Base-by-base conservation (phyloP, 31 red algal species). In the Pterothamnion heteromorphum region DNA sequence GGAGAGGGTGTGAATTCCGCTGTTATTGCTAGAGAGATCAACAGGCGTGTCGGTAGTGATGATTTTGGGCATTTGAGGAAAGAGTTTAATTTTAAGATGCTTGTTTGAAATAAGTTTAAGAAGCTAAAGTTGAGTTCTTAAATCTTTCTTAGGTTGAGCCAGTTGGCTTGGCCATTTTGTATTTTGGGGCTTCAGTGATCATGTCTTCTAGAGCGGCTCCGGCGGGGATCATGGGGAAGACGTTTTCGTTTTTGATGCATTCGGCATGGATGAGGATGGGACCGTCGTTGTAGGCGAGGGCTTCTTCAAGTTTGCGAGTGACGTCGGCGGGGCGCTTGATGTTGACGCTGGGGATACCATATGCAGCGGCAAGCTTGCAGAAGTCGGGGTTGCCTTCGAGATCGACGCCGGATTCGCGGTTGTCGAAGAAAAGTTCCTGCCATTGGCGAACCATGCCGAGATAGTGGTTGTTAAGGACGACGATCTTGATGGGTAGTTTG, bases 381-480 rank as follows among this genome's bases (percentile, higher is more conserved):
- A 74, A 90, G 27, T 90, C 88, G 2, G 88, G 88, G 3, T 27
- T 74, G 3, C 20, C 9, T 28, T 88, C 44, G 14, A 90, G 5
- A 23, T 90, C 3, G 5, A 80, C 57, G 26, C 3, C 4, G 4
- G 88, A 90, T 26, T 90, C 5, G 18, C 88, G 26, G n/a, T 38
- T 27, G 5, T 90, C 51, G 27, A 27, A 90, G 88, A 90, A 81
- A 4, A 90, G 3, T 4, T 90, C 58, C 28, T 90, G 88, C 88
- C 88, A 90, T 80, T 90, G 88, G 3, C 88, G 39, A 58, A 90
- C 88, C 88, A 90, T 90, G 43, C 88, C 88, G 3, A 90, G 51
- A 4, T 80, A 80, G 24, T n/a, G 3, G 3, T 90, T 81, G 4
- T 80, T 81, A 28, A 80, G 4, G 20, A 38, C n/a, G 21, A 4